Conservation (phyloP, 163 green algal genomes). For the Scenedesmus sp. region DNA sequence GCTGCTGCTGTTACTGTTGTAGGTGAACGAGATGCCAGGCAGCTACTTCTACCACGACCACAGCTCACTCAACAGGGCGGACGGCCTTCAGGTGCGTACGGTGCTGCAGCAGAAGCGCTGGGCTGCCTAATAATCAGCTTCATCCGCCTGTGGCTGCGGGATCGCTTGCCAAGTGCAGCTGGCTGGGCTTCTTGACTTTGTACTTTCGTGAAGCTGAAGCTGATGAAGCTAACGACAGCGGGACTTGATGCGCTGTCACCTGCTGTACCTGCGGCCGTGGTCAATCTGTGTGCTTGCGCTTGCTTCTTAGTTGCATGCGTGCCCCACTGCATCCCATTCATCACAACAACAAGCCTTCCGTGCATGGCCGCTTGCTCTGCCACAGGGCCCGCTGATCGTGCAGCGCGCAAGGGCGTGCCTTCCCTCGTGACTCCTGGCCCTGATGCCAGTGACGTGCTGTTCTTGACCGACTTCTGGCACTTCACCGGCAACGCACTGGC, state of each 20-base stretch:
- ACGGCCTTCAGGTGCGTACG: constrained; percentile 60
- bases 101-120: not conserved
- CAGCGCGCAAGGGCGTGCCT: not conserved
- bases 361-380: not conserved
- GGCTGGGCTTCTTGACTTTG: no score
- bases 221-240: no score
- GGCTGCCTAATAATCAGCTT: not conserved
- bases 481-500: constrained; percentile 47
- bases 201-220: no score
- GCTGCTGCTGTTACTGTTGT: constrained; percentile 1
- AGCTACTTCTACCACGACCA: constrained; percentile 79
- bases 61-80: constrained; percentile 52
- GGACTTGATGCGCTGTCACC: not conserved
- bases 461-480: constrained; percentile 71
- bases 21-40: constrained; percentile 68
- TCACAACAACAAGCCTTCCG: no score
- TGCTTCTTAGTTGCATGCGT: no score
- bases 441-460: constrained; percentile 59
- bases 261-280: not conserved
- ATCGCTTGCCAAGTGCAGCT: not conserved
- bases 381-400: constrained; percentile 66
- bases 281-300: no score
- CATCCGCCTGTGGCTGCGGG: not conserved
- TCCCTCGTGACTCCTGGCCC: not conserved
- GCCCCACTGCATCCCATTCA: no score